A percentile compares a stretch with the other conserved stretches of the same genome.
Conservation (phyloP, 768 basidiomycete genomes). For the Leccinum arenicola region DNA sequence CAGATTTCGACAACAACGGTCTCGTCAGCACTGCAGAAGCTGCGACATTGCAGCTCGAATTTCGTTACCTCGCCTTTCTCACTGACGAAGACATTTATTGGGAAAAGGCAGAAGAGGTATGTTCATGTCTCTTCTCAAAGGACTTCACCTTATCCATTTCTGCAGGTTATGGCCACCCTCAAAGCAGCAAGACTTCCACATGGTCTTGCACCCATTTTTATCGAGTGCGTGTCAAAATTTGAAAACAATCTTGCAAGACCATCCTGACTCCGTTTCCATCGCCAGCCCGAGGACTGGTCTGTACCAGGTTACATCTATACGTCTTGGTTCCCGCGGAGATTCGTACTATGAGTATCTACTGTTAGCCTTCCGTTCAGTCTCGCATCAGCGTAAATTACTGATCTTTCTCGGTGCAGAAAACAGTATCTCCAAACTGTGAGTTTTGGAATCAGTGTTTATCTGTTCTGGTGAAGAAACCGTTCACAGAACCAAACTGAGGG, state of each 20-base stretch:
- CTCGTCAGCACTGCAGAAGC: conserved; percentile 81
- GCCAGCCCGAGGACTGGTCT: conserved; percentile 47
- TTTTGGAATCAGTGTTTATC: not conserved
- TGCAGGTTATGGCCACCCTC: conserved; percentile 68
- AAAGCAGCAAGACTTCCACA: conserved; percentile 58
- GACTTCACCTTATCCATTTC: not conserved
- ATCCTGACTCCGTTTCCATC: conserved; percentile 10
- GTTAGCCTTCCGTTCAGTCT: conserved; percentile 38
- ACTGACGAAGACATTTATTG: conserved; percentile 80
- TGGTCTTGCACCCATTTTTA: conserved; percentile 81
- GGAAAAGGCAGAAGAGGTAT: conserved; percentile 72
- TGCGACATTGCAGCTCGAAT: conserved; percentile 87
- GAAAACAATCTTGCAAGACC: not conserved
- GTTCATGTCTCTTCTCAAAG: not conserved
- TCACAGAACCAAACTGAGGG: conserved; percentile 66
- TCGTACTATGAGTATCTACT: conserved; percentile 92
- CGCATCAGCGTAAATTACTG: not conserved
- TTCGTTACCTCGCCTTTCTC: conserved; percentile 79
- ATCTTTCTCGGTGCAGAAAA: conserved; percentile 19
- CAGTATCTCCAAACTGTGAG: conserved; percentile 34
- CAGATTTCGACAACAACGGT: conserved; percentile 55
- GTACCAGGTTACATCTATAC: conserved; percentile 68
- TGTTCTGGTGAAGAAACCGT: conserved; percentile 1
- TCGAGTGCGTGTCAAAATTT: conserved; percentile 52
- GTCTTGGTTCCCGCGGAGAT: conserved; percentile 89